These are phyloP conservation scores for Strobilomyces echinocephalus DNA, from an alignment of 768 basidiomycete species.

Conservation along the genomic window DNA sequence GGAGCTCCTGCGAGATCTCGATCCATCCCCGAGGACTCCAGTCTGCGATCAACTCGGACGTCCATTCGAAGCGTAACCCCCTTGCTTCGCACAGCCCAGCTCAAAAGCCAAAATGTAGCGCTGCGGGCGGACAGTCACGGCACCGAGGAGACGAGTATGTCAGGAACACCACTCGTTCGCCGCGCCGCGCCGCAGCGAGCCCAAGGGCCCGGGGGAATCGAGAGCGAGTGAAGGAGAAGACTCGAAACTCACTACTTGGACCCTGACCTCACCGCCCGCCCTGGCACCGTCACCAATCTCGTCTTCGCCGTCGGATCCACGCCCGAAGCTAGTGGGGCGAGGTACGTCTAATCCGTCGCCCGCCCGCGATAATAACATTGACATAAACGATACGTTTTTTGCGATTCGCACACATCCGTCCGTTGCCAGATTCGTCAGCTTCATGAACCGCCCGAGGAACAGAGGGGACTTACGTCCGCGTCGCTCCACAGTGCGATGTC, in stretches of 20 bases:
- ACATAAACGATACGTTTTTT: not conserved
- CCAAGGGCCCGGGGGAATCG: not conserved
- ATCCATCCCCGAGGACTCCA: slow-evolving; percentile 12
- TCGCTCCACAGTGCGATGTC: slow-evolving; percentile 44
- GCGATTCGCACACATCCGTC: slow-evolving; percentile 2
- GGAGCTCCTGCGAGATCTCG: slow-evolving; percentile 11
- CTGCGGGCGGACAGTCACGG: not conserved
- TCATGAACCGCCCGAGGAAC: not conserved
- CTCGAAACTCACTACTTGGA: slow-evolving; percentile 31
- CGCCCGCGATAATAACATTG: too few species aligned
- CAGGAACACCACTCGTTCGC: not conserved
- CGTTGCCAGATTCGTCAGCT: not conserved
- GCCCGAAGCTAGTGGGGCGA: slow-evolving; percentile 40
- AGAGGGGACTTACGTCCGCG: slow-evolving; percentile 33
- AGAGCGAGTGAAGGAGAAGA: too few species aligned
- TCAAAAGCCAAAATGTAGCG: not conserved
- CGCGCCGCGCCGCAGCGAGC: not conserved
- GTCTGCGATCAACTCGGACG: slow-evolving; percentile 12
- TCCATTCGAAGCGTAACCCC: not conserved
- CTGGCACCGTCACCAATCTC: slow-evolving; percentile 28
- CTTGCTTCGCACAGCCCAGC: not conserved
- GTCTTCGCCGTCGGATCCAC: slow-evolving; percentile 35
- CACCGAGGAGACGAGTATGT: not conserved
- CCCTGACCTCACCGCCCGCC: slow-evolving; percentile 18
- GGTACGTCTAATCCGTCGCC: slow-evolving; percentile 26